Evolutionary conservation across 371 early-diverging fungal genomes (phyloP).

Genomic region (Saksenaea oblongispora): DNA sequence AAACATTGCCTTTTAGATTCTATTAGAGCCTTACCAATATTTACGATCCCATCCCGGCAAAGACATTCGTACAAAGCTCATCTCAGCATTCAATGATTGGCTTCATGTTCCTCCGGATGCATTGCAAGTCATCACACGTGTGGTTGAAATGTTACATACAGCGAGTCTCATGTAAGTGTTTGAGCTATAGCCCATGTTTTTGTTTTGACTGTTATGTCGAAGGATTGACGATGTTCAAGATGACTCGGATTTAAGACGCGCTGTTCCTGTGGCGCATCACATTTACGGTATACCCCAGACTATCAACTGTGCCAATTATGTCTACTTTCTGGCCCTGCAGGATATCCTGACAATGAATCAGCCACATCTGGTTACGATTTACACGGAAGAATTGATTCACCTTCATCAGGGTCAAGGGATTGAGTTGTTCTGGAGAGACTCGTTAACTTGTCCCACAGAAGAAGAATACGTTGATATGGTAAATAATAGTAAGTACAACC

Average conservation of each 20-base stretch:
- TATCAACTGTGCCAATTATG: constrained; percentile 95
- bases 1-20: constrained; percentile 34
- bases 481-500: constrained; percentile 84
- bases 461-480: constrained; percentile 93
- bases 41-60: constrained; percentile 87
- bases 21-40: constrained; percentile 87
- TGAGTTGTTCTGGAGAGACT: constrained; percentile 89
- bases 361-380: constrained; percentile 74
- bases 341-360: constrained; percentile 72
- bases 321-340: constrained; percentile 90
- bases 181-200: neutral
- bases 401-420: constrained; percentile 90
- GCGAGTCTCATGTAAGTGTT: constrained; percentile 83
- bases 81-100: constrained; percentile 90
- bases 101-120: constrained; percentile 74
- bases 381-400: constrained; percentile 83
- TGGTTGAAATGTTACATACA: constrained; percentile 94
- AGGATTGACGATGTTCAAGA: constrained; percentile 97
- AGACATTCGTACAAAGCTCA: constrained; percentile 86
- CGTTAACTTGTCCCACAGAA: constrained; percentile 81
- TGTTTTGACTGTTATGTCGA: neutral
- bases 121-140: constrained; percentile 73
- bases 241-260: constrained; percentile 84
- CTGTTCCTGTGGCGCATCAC: constrained; percentile 94
- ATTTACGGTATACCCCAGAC: constrained; percentile 91